phyloP scores from a whole-genome alignment of 2,329 filamentous ascomycete species.

The Epichloe elymi region DNA sequence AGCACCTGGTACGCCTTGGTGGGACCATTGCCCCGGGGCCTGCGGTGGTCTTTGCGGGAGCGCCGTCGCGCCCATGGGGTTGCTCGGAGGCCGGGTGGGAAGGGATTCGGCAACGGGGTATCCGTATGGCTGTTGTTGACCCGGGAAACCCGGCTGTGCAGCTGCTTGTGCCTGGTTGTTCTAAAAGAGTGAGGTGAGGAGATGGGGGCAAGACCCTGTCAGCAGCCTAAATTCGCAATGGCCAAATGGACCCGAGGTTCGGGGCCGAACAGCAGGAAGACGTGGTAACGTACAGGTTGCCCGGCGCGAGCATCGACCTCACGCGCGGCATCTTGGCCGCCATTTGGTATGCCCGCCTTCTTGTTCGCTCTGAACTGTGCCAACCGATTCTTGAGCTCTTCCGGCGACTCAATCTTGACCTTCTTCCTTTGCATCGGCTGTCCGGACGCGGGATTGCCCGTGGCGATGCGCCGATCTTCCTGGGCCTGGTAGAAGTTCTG shows the following conservation, averaged over 20 bases:
- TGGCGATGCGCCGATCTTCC: conserved; percentile 66
- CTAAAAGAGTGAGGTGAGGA: not conserved
- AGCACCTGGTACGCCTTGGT: conserved; percentile 9
- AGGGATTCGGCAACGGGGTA: conserved; percentile 28
- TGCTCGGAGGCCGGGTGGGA: conserved; percentile 31
- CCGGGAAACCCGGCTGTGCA: conserved; percentile 12
- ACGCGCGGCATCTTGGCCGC: not conserved
- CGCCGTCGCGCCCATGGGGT: conserved; percentile 23
- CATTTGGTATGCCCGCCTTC: conserved; percentile 4
- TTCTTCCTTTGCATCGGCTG: conserved; percentile 50
- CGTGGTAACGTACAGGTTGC: conserved; percentile 16
- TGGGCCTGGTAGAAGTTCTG: conserved; percentile 77
- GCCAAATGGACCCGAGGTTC: not conserved
- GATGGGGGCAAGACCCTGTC: not conserved
- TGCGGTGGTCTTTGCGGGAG: conserved; percentile 32
- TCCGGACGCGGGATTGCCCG: conserved; percentile 70
- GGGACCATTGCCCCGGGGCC: conserved; percentile 13
- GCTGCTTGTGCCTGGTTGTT: conserved; percentile 9
- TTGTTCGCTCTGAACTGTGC: conserved; percentile 63
- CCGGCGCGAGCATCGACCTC: not conserved
- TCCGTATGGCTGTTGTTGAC: conserved; percentile 14
- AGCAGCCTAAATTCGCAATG: not conserved
- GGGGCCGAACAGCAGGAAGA: too few species aligned
- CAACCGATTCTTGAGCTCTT: conserved; percentile 68
- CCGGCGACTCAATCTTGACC: conserved; percentile 58